Evolutionary conservation across 306 rosid species (phyloP).

Genomic region (Prunus armeniaca): DNA sequence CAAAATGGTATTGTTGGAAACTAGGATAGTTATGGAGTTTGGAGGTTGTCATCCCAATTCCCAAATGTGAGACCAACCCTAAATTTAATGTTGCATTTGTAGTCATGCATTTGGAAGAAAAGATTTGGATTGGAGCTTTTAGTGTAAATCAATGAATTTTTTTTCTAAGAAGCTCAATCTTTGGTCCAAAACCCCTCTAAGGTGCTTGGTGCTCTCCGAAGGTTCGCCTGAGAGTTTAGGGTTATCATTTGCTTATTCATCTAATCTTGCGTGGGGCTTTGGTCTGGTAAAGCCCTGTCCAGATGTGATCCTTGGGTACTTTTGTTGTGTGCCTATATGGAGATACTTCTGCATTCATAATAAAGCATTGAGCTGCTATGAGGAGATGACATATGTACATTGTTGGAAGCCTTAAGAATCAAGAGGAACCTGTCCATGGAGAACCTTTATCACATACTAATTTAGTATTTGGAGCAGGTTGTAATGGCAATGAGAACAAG

Average conservation of each 20-base stretch:
- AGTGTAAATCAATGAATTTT: no score
- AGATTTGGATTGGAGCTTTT: no score
- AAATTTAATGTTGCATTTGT: no score
- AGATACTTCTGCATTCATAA: not conserved
- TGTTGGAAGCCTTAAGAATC: not conserved
- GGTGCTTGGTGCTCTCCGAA: no score
- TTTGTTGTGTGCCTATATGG: not conserved
- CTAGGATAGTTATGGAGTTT: not conserved
- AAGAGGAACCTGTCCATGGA: not conserved
- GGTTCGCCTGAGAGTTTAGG: not conserved
- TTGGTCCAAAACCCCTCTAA: no score
- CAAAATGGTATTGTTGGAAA: not conserved
- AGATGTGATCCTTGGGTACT: not conserved
- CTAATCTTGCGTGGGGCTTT: not conserved
- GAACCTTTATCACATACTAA: not conserved
- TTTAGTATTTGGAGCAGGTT: constrained; percentile 48
- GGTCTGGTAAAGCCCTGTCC: not conserved
- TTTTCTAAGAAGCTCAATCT: no score
- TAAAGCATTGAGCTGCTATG: not conserved
- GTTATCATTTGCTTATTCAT: not conserved
- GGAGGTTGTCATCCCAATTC: not conserved
- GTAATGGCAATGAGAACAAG: constrained; percentile 62
- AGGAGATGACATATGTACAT: not conserved
- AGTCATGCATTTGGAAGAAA: no score
- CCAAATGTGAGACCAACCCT: no score